Base-by-base conservation (phyloP, 1,284 basidiomycete species). In the Omphalotus olearius region DNA sequence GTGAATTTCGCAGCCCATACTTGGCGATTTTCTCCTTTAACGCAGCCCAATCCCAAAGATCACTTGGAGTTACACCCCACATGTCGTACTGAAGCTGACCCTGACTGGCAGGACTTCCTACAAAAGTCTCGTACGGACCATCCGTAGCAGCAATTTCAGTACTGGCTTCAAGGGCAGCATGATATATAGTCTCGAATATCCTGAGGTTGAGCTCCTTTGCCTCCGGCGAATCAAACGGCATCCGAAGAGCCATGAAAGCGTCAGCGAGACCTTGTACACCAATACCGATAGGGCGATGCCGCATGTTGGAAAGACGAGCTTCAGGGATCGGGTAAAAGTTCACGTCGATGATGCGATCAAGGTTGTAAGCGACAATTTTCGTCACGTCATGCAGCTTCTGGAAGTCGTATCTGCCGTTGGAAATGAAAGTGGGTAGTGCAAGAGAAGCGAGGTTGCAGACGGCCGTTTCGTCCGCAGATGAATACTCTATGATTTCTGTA, bases 101-200 rank as follows among this genome's bases (percentile, higher is more conserved):
- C 61, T 85, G 78, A 41, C 85, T 84, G 2, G 93, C 92, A 20
- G 97, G 97, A 55, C 90, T 93, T 33, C 97, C 97, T 61, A 84
- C 76, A 78, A 88, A 99, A 0, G 93, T 90, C 69, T 93, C 87
- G 70, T 99, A 99, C 17, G 88, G 79, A 37, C 97, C 96, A 35
- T 89, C 80, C 52, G 70, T 73, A 62, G 78, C 80, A 11, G 97
- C 96, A 59, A 99, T 74, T 71, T 99, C 97, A 57, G 81, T 84
- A 58, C 92, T 96, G 10, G 93, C 86, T 71, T 99, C 96, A 44
- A 96, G 81, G 1, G 92, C 91, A 44, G 83, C 97, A 64, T 99
- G 93, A 69, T 99, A 99, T 68, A 99, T 98, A 23, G 97, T 99
- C 79, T 99, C 97, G 66, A 98, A 98, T 69, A 99, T 98, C 71